Evolutionary conservation across 257 asterid species (phyloP), one percentile per base, ranked within the genome.

Genomic region (Apocynum venetum): DNA sequence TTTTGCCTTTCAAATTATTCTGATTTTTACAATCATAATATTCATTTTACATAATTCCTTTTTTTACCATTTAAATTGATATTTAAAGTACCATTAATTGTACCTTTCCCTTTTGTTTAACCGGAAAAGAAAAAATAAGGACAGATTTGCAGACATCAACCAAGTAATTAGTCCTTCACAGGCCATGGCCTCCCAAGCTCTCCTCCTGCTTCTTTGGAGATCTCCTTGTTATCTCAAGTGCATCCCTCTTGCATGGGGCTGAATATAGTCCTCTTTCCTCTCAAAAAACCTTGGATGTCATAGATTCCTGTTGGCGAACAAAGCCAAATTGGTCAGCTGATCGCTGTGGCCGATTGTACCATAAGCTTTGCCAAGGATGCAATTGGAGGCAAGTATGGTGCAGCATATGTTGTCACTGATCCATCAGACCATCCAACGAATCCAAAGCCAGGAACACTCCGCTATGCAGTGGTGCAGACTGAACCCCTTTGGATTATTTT

Each of bases 231-330:
- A 69, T 77, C 77, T 25, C 9, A 20, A 41, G 8, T 35, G 13
- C 78, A 61, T 81, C 84, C 52, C 57, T 83, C 3, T 76, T 74
- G 19, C 69, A 82, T 31, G 87, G 82, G 1, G 79, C 77, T 46
- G 69, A 80, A 55, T 66, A 78, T 77, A 20, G 41, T 75, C 83
- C 53, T 14, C 9, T 65, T 9, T 64, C 74, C 36, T 77, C 36
- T 57, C 73, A 69, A n/a, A 75, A 71, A 9, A 46, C 72, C 75
- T 60, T 88, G 87, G 92, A 93, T 67, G 87, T 91, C 3, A 89
- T 93, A 6, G 97, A 93, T 77, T 75, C 91, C 0, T 92, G 97
- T 15, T 93, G 97, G 98, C 87, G 97, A 73, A 19, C 72, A 13
- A 85, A 82, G 49, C 75, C 94, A 47, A 84, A 85, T 7, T 94